Evolutionary conservation across 2,329 filamentous ascomycete species (phyloP), one percentile per base, ranked within the genome.

Genomic region (Sporothrix dimorphospora): DNA sequence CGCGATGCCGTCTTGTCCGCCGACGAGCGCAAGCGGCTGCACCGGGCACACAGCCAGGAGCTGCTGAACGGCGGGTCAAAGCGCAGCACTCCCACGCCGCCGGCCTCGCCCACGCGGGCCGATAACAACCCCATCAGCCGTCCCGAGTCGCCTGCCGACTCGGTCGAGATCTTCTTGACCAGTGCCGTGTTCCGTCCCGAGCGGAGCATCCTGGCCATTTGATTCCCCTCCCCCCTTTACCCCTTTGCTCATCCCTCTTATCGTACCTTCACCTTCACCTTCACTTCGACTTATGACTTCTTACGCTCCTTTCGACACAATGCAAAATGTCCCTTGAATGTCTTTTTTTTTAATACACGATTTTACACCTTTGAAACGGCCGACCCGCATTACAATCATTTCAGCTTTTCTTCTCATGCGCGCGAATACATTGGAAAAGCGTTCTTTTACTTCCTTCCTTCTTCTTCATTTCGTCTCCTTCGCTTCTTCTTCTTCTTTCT

Each of bases 31-130:
- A 83, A 77, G 61, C 80, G 83, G 61, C 76, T 86, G 24, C 82
- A 87, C 74, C 84, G 85, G 16, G 81, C 85, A 59, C 82, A 79
- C 63, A 89, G 87, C 79, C 84, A 86, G 65, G 86, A 88, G 74
- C 79, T 84, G 65, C 81, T 89, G 57, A 83, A 80, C 45, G 82
- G 82, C 34, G 75, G 66, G 24, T 38, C 59, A 38, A 80, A 77
- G 73, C 78, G 77, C 70, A 75, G 73, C 71, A 77, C 76, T 3
- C 74, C 76, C 16, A 73, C 77, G 11, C 73, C 76, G 1, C 53
- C 73, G 7, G 69, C 73, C 80, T 88, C 66, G 82, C 79, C 53
- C 80, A 61, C 55, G 16, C 45, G 47, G 9, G 14, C 78, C 71
- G 78, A 77, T 71, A 74, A 72, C 55, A 76, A 30, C 4, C n/a